Evolutionary conservation across 345 rosid species (phyloP).

Genomic region (Euclidium syriacum): DNA sequence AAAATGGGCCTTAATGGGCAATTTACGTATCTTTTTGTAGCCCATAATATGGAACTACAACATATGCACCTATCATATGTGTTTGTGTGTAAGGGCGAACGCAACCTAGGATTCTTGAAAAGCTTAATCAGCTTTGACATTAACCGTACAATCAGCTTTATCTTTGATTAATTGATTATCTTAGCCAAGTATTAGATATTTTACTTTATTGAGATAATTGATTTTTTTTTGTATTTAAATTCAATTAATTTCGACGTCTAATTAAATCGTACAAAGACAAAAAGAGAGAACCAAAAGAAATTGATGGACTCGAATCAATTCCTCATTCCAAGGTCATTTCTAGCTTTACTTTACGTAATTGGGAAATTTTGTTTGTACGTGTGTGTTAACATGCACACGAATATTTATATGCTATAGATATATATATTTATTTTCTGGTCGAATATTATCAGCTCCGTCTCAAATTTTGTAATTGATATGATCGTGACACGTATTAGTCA

Average conservation of each 20-base stretch:
- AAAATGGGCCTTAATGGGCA: not conserved
- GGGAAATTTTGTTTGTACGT: constrained; percentile 17
- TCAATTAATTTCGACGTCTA: not conserved
- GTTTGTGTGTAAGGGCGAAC: not conserved
- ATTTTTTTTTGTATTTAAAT: not conserved
- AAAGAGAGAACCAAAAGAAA: constrained; percentile 13
- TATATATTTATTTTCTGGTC: too few relatives aligned
- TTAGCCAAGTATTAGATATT: not conserved
- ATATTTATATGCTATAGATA: too few relatives aligned
- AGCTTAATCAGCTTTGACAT: constrained; percentile 1
- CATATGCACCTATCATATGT: not conserved
- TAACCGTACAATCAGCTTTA: constrained; percentile 15
- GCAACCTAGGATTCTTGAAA: constrained; percentile 10
- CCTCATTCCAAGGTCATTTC: constrained; percentile 28
- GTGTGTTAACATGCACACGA: constrained; percentile 7
- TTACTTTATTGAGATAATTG: not conserved
- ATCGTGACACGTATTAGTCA: too few relatives aligned
- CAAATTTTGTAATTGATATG: too few relatives aligned
- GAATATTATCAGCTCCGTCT: too few relatives aligned
- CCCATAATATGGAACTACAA: not conserved
- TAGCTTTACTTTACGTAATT: constrained; percentile 24
- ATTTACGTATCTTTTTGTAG: not conserved
- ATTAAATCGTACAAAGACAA: constrained; percentile 2
- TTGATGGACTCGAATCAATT: constrained; percentile 22
- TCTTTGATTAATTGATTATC: not conserved